phyloP scores from a whole-genome alignment of 495 filamentous ascomycete species.

The Pyrenula aspistea region DNA sequence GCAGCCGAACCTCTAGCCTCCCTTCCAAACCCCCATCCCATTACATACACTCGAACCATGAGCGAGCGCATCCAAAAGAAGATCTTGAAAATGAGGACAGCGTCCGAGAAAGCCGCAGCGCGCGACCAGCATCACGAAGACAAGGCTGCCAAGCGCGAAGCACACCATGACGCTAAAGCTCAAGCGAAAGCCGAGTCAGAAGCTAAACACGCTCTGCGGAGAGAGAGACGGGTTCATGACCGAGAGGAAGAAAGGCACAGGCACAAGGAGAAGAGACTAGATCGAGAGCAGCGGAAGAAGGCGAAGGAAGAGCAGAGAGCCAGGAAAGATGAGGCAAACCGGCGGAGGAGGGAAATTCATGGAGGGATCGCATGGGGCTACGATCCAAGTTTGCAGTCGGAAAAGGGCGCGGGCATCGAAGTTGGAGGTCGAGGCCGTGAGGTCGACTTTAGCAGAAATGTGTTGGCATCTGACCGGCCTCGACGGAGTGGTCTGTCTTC shows the following conservation, averaged over 20 bases:
- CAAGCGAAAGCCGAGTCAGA: not conserved
- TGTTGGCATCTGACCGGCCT: not conserved
- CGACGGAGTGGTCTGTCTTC: too few relatives aligned
- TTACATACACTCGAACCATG: not conserved
- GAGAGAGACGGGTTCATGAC: not conserved
- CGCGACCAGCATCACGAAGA: not conserved
- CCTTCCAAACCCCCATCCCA: not conserved
- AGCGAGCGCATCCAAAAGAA: not conserved
- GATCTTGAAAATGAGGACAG: not conserved
- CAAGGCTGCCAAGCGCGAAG: not conserved
- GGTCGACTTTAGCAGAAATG: not conserved
- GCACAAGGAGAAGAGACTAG: not conserved
- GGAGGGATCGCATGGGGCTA: not conserved
- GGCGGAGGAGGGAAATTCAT: not conserved
- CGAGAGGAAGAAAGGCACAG: not conserved
- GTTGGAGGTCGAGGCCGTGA: not conserved
- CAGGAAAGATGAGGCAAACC: not conserved
- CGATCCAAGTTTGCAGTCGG: not conserved
- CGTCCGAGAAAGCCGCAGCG: not conserved
- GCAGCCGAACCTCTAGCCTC: not conserved
- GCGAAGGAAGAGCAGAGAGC: not conserved
- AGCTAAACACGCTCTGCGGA: not conserved
- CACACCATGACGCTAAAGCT: not conserved
- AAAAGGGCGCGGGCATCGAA: not conserved
- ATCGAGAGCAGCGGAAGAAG: not conserved